Evolutionary conservation across 225 moss, liverwort and hornwort species (phyloP).

Genomic region (Sphagnum contortum): DNA sequence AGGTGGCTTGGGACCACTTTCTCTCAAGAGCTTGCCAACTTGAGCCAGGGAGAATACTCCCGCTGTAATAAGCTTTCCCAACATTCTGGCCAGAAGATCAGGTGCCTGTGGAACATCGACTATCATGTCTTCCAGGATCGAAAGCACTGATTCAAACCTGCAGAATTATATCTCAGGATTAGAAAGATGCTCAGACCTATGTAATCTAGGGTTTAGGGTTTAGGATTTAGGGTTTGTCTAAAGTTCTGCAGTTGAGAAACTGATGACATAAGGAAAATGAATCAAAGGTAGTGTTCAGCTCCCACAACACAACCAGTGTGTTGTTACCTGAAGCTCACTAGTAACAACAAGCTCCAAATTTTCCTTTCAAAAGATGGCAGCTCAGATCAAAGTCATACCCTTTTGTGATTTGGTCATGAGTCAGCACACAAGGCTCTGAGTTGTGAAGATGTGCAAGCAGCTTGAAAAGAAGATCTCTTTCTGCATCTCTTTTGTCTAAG

Average conservation of each 20-base stretch:
- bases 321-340: too few relatives aligned
- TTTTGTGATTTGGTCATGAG: conserved; percentile 56
- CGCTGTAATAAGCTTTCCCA: conserved; percentile 49
- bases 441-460: conserved; percentile 55
- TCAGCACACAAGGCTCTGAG: conserved; percentile 44
- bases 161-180: background rate
- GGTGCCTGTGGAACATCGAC: conserved; percentile 93
- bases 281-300: too few relatives aligned
- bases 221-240: too few relatives aligned
- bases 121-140: conserved; percentile 51
- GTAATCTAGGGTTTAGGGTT: too few relatives aligned
- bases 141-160: conserved; percentile 71
- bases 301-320: too few relatives aligned
- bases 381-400: conserved; percentile 30
- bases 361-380: too few relatives aligned
- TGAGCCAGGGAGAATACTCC: conserved; percentile 53
- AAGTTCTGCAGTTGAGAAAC: too few relatives aligned
- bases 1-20: conserved; percentile 47
- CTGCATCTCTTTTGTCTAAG: conserved; percentile 67
- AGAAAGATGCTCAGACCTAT: too few relatives aligned
- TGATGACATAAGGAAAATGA: too few relatives aligned
- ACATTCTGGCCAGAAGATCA: conserved; percentile 55
- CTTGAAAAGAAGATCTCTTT: conserved; percentile 62
- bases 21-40: conserved; percentile 57
- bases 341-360: too few relatives aligned